Percentiles rank a stretch among this genome's conserved stretches.
Evolutionary conservation across 208 protist species (phyloP).

Genomic region (Leishmania aethiopica): DNA sequence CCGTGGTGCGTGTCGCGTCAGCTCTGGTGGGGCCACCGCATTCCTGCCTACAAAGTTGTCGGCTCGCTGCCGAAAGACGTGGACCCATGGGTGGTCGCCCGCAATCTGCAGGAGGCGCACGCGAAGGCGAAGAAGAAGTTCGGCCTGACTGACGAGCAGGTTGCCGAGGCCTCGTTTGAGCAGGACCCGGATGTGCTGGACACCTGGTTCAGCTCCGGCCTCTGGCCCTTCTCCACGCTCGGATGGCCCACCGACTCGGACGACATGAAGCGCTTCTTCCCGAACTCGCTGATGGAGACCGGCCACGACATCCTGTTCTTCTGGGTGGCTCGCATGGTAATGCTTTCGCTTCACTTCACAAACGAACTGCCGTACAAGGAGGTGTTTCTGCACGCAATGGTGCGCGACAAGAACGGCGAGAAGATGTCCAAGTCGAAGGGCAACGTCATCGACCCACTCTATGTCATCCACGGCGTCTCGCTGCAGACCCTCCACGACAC

Average conservation of each 20-base stretch:
- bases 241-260: constrained; percentile 95
- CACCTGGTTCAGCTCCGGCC: constrained; percentile 99
- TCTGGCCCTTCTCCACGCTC: constrained; percentile 99
- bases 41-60: constrained; percentile 97
- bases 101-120: constrained; percentile 94
- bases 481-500: constrained; percentile 94
- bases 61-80: constrained; percentile 28
- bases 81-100: constrained; percentile 95
- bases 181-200: constrained; percentile 99
- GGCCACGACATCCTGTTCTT: constrained; percentile 99
- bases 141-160: constrained; percentile 65
- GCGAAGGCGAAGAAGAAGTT: constrained; percentile 89
- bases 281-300: constrained; percentile 98
- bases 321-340: constrained; percentile 99
- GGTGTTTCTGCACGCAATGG: constrained; percentile 99
- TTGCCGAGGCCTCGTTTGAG: constrained; percentile 60
- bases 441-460: constrained; percentile 99
- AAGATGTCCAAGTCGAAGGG: constrained; percentile 99
- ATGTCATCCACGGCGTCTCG: constrained; percentile 98
- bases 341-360: constrained; percentile 98
- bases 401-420: constrained; percentile 98
- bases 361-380: constrained; percentile 96
- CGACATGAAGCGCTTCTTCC: constrained; percentile 97
- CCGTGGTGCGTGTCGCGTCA: constrained; percentile 99
- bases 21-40: constrained; percentile 99